These are phyloP conservation scores for Durio zibethinus DNA, from an alignment of 345 rosid genomes.

Conservation along the genomic window DNA sequence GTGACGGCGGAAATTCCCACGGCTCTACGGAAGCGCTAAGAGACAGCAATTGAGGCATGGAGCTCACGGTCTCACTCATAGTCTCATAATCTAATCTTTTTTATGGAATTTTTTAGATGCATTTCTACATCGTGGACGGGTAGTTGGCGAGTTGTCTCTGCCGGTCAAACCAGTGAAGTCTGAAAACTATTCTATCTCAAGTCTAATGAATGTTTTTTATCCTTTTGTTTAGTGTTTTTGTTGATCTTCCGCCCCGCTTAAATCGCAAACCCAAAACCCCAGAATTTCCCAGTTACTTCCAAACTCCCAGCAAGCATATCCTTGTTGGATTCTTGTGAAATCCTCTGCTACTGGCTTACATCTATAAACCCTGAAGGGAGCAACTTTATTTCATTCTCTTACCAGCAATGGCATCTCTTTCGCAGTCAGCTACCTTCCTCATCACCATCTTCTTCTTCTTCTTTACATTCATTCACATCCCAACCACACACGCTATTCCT, in stretches of 20 bases:
- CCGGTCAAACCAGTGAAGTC: not conserved
- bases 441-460: not conserved
- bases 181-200: no score
- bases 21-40: not conserved
- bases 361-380: not conserved
- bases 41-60: not conserved
- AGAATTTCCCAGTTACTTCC: not conserved
- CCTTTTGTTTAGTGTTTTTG: not conserved
- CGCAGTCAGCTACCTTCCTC: not conserved
- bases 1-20: not conserved
- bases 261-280: not conserved
- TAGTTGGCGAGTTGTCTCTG: not conserved
- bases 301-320: not conserved
- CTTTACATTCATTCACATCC: constrained; percentile 16
- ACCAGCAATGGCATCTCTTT: not conserved
- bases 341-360: not conserved
- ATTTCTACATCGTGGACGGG: not conserved
- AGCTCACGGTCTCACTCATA: not conserved
- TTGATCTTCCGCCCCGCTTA: not conserved
- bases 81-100: not conserved
- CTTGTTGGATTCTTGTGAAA: not conserved
- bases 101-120: not conserved
- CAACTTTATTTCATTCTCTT: not conserved
- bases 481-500: constrained; percentile 48
- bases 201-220: not conserved